Conservation (phyloP, 352 stramenopile genomes). For the Phytophthora kernoviae region DNA sequence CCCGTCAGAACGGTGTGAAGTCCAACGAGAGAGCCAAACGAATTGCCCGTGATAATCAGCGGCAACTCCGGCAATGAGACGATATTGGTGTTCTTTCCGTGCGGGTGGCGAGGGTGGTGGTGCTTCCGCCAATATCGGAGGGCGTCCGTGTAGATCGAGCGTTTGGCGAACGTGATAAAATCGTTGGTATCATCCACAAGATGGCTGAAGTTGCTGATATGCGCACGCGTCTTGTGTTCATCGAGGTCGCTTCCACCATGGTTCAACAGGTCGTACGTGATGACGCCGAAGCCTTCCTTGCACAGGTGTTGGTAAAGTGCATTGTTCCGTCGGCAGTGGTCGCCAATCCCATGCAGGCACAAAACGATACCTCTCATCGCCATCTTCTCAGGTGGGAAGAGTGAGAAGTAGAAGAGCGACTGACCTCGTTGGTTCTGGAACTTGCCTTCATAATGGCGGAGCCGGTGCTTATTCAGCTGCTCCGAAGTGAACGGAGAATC, state of each 20-base stretch:
- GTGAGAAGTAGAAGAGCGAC: constrained; percentile 45
- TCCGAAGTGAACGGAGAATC: neutral
- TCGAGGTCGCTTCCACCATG: constrained; percentile 56
- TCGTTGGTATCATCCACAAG: constrained; percentile 58
- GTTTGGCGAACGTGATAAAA: constrained; percentile 47
- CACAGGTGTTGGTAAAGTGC: constrained; percentile 49
- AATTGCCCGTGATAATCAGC: constrained; percentile 39
- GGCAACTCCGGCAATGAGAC: constrained; percentile 1
- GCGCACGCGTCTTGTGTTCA: constrained; percentile 38
- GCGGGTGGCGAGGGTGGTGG: constrained; percentile 9
- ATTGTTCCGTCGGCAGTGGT: constrained; percentile 50
- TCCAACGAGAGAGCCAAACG: constrained; percentile 41
- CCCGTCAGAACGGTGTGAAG: constrained; percentile 42
- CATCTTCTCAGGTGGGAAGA: constrained; percentile 36
- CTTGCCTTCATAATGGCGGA: constrained; percentile 41
- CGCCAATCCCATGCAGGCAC: constrained; percentile 51
- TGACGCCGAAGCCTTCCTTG: constrained; percentile 46
- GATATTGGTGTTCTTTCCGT: neutral
- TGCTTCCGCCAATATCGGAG: constrained; percentile 33
- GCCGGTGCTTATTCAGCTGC: constrained; percentile 6
- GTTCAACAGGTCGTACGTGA: constrained; percentile 53
- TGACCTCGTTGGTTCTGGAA: constrained; percentile 43
- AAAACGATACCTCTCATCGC: constrained; percentile 50
- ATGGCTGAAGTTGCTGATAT: constrained; percentile 43
- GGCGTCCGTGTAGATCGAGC: constrained; percentile 32